Base-by-base conservation (phyloP, 139 green algal species). In the Astrephomene gubernaculifera region DNA sequence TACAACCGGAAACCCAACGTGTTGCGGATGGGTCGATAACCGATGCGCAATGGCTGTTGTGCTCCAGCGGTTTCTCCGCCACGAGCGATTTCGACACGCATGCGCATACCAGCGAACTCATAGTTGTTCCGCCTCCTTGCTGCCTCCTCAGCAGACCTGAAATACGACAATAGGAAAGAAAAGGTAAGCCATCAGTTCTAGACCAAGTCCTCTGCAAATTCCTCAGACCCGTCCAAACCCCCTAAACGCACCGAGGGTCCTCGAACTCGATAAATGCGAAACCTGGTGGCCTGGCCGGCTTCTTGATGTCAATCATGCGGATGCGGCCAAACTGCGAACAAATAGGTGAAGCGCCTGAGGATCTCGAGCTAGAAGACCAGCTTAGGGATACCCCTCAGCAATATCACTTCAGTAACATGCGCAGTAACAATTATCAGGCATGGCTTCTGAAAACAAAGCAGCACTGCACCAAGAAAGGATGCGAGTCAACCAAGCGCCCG, bases 261-360 rank as follows among this genome's bases (percentile, higher is more conserved):
- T 95, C 90, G 65, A 96, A 98, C 87, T 98, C 95, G 27, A 99
- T 89, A 67, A 98, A 99, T 1, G 94, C 94, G 85, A 96, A 98
- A 0, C 88, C 92, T 21, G 96, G 96, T 22, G 96, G 96, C 1
- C 94, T 71, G 0, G 91, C 89, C 12, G 95, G 96, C 22, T 91
- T 91, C 91, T 98, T 98, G 71, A 98, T 88, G 79, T 98, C 94
- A 36, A 99, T 96, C 38, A 91, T 86, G 29, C 78, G 54, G 54
- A 98, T 96, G 19, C 90, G 80, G 19, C 96, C 96, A 83, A 95
- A 99, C 93, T 94, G 81, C 64, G 65, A n/a, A n/a, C n/a, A n/a
- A n/a, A n/a, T n/a, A n/a, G n/a, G n/a, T n/a, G n/a, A n/a, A n/a
- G n/a, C n/a, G n/a, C n/a, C n/a, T n/a, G n/a, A n/a, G n/a, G n/a